Evolutionary conservation across 1,284 basidiomycete species (phyloP), one percentile per base, ranked within the genome.

Genomic region (Phenoliferia sp.): DNA sequence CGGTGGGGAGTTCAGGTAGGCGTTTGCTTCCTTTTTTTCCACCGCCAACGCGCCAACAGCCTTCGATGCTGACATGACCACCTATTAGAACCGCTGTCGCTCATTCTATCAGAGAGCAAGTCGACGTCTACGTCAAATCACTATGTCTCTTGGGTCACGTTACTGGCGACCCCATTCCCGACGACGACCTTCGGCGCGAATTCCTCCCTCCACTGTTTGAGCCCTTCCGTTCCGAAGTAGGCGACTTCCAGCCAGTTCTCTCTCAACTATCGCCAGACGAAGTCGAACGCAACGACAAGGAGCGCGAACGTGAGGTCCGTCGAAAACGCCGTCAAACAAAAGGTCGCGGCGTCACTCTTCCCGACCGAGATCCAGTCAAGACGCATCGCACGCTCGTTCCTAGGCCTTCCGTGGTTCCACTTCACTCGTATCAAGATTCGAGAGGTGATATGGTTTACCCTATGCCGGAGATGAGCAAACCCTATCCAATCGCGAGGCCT

Each of bases 21-120:
- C 81, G 4, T 35, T 31, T 22, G 35, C 33, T 55, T 61, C 29
- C n/a, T n/a, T 62, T 32, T 22, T 44, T 10, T 35, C 50, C 12
- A 19, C 16, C 61, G 65, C 33, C 61, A 56, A 39, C 2, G 9
- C 33, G 16, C 12, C 39, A 12, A 12, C 33, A 54, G 33, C n/a
- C 16, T 31, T 31, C 7, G 16, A 15, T 10, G 50, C 50, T 54
- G 50, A 54, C 56, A 33, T 34, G 2, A 3, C 33, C 54, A 56
- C 12, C 6, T 4, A 10, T 15, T 28, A 59, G 90, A 78, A 97
- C 94, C 28, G 93, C 94, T 19, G 91, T 99, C 67, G 88, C 92
- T 0, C 95, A 99, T 79, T 89, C 89, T 36, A 98, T 99, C 72
- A 88, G 95, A 59, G 96, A 99, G 80, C 96, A 99, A 82, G 87